Evolutionary conservation across 2,329 filamentous ascomycete species (phyloP), one percentile per base, ranked within the genome.

Genomic region (Cladophialophora bantiana): DNA sequence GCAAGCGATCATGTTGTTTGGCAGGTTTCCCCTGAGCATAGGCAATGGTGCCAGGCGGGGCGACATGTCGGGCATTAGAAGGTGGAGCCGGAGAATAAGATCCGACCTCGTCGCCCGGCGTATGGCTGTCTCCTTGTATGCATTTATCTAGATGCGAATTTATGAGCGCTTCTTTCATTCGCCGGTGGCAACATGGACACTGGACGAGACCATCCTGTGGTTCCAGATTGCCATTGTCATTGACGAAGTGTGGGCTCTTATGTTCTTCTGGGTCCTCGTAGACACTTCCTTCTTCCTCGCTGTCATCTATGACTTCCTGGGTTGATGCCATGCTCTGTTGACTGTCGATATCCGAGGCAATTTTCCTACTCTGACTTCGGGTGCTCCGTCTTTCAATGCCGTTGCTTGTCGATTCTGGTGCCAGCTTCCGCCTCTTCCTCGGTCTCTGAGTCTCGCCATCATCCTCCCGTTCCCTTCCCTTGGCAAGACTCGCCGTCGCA

Each of bases 151-250:
- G 80, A 79, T 98, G 95, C n/a, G 83, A 78, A 73, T 92, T 93
- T 3, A 98, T 92, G 62, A 85, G 83, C 71, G 86, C 86, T 59
- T 89, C 86, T 77, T 95, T 96, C 90, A 98, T 96, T 59, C 88
- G 86, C 73, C 82, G 84, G 58, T 83, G 82, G 76, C 95, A 99
- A 18, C 94, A 90, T 0, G 95, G 95, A 76, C 95, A 99, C 48
- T 87, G 84, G 1, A 94, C 91, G 13, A 95, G 82, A 2, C 92
- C 93, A 72, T 95, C 91, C 34, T 90, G 88, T 83, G 75, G 67
- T 48, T 73, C 67, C 6, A 38, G 26, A n/a, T 48, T 42, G 9
- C 38, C 52, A 13, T 56, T 54, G 7, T 38, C 57, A 20, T 53
- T 59, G 3, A 36, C 26, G 20, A 65, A 59, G 34, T 64, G 55